Evolutionary conservation across 148 eudicot genomes (phyloP), one percentile per base, ranked within the genome.

Genomic region (Rhododendron vialii): DNA sequence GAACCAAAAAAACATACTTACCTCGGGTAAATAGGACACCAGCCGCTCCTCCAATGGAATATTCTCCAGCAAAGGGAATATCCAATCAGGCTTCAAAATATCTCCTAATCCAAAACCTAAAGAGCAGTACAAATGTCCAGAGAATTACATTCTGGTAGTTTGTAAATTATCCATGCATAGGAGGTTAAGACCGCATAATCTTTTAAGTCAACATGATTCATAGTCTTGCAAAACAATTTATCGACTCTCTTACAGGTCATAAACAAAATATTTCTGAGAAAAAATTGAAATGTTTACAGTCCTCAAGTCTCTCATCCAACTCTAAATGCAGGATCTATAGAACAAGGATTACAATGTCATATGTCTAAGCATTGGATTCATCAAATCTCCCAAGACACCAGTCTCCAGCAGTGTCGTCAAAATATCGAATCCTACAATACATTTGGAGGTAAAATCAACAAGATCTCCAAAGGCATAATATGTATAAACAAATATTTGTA

Each of bases 81-180:
- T 87, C 83, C 95, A 84, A 36, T 98, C 98, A 73, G 98, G 98
- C 94, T 88, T 95, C 89, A 98, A 92, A 87, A 98, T 92, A 92
- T 98, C 99, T 74, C 95, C 99, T 83, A 98, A 91, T 79, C 98
- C 99, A 85, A 98, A 92, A 86, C 98, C 99, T 98, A 88, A 38
- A 89, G 43, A 83, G 81, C 26, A 53, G 63, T 57, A 13, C 73
- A 87, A 33, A 47, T 4, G 26, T 38, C 65, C 71, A 43, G 38
- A 77, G 26, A 73, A 2, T 77, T 14, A 83, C 17, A 30, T 61
- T 38, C 1, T 9, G 45, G 28, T 7, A 69, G 17, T 28, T 28
- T 1, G 75, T 18, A 86, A 50, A 50, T 84, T 73, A 18, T 17
- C 47, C 59, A 75, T 59, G 47, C 26, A 10, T 22, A 67, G 24